These are phyloP conservation scores for Hordeum marinum DNA, from an alignment of 176 grass and related monocot genomes.

Conservation along the genomic window DNA sequence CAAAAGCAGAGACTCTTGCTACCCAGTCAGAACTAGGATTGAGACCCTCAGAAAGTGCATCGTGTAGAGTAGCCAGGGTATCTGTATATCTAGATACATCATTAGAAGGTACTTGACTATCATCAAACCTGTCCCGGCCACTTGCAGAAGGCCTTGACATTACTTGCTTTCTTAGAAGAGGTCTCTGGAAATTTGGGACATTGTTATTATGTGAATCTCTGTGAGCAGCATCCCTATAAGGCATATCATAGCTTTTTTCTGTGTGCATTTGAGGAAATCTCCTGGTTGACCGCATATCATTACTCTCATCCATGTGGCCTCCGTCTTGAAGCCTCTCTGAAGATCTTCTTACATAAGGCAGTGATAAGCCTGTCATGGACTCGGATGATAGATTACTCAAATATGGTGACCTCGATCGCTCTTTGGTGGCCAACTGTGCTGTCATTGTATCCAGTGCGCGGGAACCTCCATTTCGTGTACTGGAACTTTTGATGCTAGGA, in stretches of 20 bases:
- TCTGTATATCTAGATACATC: conserved; percentile 76
- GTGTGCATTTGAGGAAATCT: conserved; percentile 58
- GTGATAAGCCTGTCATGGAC: conserved; percentile 56
- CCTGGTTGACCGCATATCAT: conserved; percentile 48
- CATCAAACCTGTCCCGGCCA: conserved; percentile 67
- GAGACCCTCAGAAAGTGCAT: conserved; percentile 90
- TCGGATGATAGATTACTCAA: conserved; percentile 56
- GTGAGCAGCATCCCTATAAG: conserved; percentile 59
- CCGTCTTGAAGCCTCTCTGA: conserved; percentile 62
- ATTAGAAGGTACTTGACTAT: conserved; percentile 49
- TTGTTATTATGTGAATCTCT: conserved; percentile 68
- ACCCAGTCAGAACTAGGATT: conserved; percentile 94
- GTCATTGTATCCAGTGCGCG: conserved; percentile 50
- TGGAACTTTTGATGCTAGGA: conserved; percentile 42
- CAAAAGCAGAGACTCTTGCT: conserved; percentile 85
- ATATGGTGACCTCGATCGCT: conserved; percentile 73
- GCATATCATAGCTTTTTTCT: conserved; percentile 66
- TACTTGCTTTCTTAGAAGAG: conserved; percentile 93
- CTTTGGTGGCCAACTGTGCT: conserved; percentile 52
- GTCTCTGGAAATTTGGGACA: conserved; percentile 95
- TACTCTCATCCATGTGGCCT: conserved; percentile 48
- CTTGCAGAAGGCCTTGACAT: conserved; percentile 73
- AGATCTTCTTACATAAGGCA: conserved; percentile 73
- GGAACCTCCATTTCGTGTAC: conserved; percentile 73
- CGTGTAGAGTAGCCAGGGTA: conserved; percentile 67